Conservation (phyloP, 768 basidiomycete species). For the Termitomyces sp. region DNA sequence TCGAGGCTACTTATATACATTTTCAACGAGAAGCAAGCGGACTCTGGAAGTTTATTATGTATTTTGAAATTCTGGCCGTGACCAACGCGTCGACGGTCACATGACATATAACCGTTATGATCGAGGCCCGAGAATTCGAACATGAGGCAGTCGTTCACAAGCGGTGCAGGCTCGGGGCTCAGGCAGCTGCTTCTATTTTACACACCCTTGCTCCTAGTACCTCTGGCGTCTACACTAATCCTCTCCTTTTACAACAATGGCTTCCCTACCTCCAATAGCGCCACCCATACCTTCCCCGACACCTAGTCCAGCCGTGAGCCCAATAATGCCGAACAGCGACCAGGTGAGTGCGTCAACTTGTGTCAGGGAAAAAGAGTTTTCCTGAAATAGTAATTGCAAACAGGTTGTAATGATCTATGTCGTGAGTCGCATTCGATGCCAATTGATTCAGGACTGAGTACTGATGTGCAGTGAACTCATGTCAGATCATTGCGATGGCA, state of each 20-base stretch:
- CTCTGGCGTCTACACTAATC: neutral
- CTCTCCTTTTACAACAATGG: conserved; percentile 11
- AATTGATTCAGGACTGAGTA: neutral
- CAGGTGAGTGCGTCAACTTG: conserved; percentile 53
- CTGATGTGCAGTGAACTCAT: conserved; percentile 2
- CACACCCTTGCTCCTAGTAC: neutral
- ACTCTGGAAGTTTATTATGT: conserved; percentile 11
- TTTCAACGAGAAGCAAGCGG: conserved; percentile 9
- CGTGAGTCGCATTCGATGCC: conserved; percentile 38
- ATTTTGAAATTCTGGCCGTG: conserved; percentile 6
- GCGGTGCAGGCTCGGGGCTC: conserved; percentile 3
- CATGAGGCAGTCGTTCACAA: conserved; percentile 19
- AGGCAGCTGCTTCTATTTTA: neutral
- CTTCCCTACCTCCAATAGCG: conserved; percentile 39
- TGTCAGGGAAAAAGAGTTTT: conserved; percentile 8
- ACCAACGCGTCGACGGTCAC: conserved; percentile 18
- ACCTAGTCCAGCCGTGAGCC: conserved; percentile 29
- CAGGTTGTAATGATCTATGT: conserved; percentile 77
- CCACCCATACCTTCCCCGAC: conserved; percentile 36
- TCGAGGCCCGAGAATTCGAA: conserved; percentile 6
- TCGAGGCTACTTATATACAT: conserved; percentile 4
- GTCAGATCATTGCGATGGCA: conserved; percentile 77
- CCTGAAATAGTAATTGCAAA: conserved; percentile 20
- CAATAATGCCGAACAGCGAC: conserved; percentile 64
- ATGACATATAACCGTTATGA: conserved; percentile 9